These are phyloP conservation scores for Pseudogymnoascus sp. DNA, from an alignment of 2,329 filamentous ascomycete genomes.

Conservation along the genomic window DNA sequence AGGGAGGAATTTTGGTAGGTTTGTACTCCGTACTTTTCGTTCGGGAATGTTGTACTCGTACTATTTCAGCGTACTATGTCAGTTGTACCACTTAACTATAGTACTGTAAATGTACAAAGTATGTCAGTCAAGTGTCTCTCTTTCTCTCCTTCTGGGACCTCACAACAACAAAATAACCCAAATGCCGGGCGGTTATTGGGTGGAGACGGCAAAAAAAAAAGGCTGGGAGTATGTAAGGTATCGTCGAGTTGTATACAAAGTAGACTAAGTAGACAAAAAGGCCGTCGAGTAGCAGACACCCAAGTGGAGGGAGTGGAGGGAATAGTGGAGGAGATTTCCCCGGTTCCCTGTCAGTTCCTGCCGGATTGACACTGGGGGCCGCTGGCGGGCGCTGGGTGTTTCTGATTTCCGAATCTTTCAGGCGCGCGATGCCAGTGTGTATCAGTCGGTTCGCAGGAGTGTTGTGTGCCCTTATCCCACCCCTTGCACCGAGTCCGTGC, in stretches of 20 bases:
- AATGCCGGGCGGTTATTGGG: conserved; percentile 1
- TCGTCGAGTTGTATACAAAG: background rate
- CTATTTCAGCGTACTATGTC: background rate
- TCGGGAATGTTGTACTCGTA: conserved; percentile 5
- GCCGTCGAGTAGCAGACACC: conserved; percentile 1
- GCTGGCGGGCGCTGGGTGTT: background rate
- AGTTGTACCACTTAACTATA: background rate
- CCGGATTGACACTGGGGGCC: background rate
- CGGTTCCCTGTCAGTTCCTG: background rate
- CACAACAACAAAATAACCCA: background rate
- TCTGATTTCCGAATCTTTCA: background rate
- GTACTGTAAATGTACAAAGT: background rate
- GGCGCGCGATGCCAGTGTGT: background rate
- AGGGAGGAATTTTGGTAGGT: conserved; percentile 2
- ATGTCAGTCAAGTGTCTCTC: conserved; percentile 2
- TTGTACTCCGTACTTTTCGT: conserved; percentile 3
- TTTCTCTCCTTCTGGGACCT: conserved; percentile 1
- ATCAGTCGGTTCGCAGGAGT: background rate
- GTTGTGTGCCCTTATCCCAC: conserved; percentile 1
- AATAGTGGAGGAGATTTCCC: background rate
- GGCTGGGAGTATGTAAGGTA: background rate
- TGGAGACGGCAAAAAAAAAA: background rate
- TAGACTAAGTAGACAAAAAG: background rate
- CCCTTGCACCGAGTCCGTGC: background rate
- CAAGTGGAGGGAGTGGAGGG: conserved; percentile 1